Evolutionary conservation across 768 basidiomycete genomes (phyloP).

Genomic region (Kwoniella shandongensis): DNA sequence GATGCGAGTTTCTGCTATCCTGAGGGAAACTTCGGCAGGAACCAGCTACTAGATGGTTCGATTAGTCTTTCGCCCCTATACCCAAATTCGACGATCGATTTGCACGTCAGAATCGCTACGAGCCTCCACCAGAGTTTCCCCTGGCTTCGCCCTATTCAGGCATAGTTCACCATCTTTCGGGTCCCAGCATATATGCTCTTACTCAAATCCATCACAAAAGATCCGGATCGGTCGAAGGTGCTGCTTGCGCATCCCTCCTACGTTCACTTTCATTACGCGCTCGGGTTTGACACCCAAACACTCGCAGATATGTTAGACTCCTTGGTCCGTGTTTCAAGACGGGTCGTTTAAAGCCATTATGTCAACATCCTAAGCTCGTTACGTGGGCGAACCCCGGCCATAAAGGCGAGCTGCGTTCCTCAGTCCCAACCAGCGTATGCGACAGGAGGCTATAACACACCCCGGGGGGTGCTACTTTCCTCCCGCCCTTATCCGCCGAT

Average conservation of each 20-base stretch:
- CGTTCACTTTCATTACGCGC: constrained; percentile 72
- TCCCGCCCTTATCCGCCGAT: constrained; percentile 61
- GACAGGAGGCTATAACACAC: constrained; percentile 66
- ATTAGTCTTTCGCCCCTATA: constrained; percentile 97
- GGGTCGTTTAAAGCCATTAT: constrained; percentile 76
- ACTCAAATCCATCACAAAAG: constrained; percentile 72
- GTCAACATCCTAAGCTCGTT: constrained; percentile 70
- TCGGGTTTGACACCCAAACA: constrained; percentile 72
- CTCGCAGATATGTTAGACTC: constrained; percentile 81
- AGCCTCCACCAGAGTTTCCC: constrained; percentile 95
- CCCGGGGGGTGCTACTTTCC: constrained; percentile 66
- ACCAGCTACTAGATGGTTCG: constrained; percentile 90
- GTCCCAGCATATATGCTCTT: constrained; percentile 82
- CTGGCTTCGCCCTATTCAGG: constrained; percentile 88
- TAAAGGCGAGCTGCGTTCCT: constrained; percentile 64
- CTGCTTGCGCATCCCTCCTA: constrained; percentile 63
- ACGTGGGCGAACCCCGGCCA: constrained; percentile 61
- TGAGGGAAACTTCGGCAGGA: constrained; percentile 87
- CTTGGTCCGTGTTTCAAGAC: constrained; percentile 84
- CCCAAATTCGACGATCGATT: constrained; percentile 94
- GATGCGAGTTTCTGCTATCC: constrained; percentile 67
- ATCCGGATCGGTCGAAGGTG: constrained; percentile 73
- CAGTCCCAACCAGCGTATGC: constrained; percentile 63
- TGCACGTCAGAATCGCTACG: constrained; percentile 95
- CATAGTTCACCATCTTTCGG: constrained; percentile 90